Evolutionary conservation across 2,329 filamentous ascomycete species (phyloP).

Genomic region (Pseudogymnoascus sp.): DNA sequence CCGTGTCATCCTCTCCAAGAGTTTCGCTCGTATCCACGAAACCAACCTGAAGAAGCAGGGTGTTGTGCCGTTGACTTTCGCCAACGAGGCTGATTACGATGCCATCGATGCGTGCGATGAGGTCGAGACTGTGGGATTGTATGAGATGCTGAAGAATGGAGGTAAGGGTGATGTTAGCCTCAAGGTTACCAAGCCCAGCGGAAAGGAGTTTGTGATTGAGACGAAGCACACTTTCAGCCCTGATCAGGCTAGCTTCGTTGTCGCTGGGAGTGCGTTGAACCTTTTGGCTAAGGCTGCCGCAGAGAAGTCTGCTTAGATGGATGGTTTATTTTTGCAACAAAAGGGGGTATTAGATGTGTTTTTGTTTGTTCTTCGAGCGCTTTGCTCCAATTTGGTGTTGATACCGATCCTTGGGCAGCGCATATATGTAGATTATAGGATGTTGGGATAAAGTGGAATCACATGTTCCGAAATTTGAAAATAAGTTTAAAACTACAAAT

Average conservation of each 20-base stretch:
- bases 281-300: constrained; percentile 58
- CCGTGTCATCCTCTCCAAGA: constrained; percentile 74
- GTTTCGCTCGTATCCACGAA: constrained; percentile 87
- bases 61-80: constrained; percentile 88
- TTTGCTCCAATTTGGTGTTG: not conserved
- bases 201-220: constrained; percentile 59
- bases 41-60: constrained; percentile 97
- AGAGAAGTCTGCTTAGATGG: constrained; percentile 3
- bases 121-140: constrained; percentile 73
- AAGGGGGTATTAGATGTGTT: not conserved
- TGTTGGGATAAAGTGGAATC: not conserved
- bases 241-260: constrained; percentile 86
- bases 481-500: not conserved
- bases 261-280: constrained; percentile 91
- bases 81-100: constrained; percentile 80
- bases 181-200: constrained; percentile 52
- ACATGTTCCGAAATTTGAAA: not conserved
- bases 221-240: constrained; percentile 83
- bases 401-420: not conserved
- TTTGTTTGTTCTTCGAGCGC: not conserved
- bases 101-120: constrained; percentile 73
- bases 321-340: not conserved
- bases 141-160: constrained; percentile 68
- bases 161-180: constrained; percentile 72
- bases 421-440: not conserved